Evolutionary conservation across 352 stramenopile species (phyloP).

Genomic region (Pythium angustatum): DNA sequence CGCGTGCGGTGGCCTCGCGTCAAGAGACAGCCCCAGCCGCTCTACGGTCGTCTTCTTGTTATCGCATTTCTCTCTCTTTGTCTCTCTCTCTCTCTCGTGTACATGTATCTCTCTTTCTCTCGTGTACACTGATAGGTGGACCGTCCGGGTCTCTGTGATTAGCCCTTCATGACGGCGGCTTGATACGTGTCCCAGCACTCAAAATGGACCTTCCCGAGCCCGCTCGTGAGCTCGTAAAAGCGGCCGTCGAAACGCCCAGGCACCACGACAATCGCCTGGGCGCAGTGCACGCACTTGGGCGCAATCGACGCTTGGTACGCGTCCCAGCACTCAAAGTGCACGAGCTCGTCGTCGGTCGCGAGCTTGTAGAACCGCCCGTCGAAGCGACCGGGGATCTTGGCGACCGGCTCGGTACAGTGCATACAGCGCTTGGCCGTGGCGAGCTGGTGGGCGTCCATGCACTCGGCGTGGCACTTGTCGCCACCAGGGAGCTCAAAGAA

Average conservation of each 20-base stretch:
- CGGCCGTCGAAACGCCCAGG: slow-evolving; percentile 73
- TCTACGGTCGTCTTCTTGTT: no score
- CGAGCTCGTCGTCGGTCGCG: slow-evolving; percentile 41
- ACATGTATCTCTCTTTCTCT: neutral
- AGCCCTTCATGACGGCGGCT: slow-evolving; percentile 8
- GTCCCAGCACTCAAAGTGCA: slow-evolving; percentile 89
- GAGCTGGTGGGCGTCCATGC: slow-evolving; percentile 77
- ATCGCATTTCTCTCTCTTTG: neutral
- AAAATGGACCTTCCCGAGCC: slow-evolving; percentile 81
- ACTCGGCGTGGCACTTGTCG: slow-evolving; percentile 77
- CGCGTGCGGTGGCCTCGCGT: neutral
- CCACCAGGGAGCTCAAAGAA: slow-evolving; percentile 76
- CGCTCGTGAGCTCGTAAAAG: slow-evolving; percentile 82
- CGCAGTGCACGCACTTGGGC: slow-evolving; percentile 81
- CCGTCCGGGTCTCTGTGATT: neutral
- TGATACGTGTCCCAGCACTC: slow-evolving; percentile 86
- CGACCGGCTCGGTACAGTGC: slow-evolving; percentile 68
- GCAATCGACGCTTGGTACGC: slow-evolving; percentile 69
- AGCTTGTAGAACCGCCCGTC: slow-evolving; percentile 89
- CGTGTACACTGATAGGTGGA: no score
- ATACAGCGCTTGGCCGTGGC: slow-evolving; percentile 73
- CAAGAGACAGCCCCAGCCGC: no score
- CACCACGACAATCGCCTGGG: slow-evolving; percentile 71
- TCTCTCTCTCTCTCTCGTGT: neutral
- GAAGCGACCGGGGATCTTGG: slow-evolving; percentile 69